A percentile compares a stretch with the other conserved stretches of the same genome.
phyloP scores from a whole-genome alignment of 1,139 yeast genomes.

The Wickerhamomyces sp. region DNA sequence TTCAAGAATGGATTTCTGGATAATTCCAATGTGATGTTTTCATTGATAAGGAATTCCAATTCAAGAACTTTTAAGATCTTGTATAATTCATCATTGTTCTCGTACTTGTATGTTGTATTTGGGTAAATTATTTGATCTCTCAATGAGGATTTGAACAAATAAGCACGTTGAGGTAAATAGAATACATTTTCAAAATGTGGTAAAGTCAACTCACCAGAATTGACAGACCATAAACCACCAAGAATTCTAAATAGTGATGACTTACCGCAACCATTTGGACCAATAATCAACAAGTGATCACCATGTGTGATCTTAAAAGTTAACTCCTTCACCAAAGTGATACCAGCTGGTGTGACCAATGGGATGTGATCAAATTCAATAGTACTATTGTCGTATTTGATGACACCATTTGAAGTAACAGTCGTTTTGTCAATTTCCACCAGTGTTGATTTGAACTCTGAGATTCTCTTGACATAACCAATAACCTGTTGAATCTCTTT shows the following conservation, averaged over 20 bases:
- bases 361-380: slow-evolving; percentile 72
- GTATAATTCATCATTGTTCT: slow-evolving; percentile 55
- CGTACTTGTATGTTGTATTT: slow-evolving; percentile 41
- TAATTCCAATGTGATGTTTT: slow-evolving; percentile 29
- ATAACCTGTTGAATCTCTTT: slow-evolving; percentile 78
- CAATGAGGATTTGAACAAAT: slow-evolving; percentile 62
- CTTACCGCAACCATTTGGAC: slow-evolving; percentile 95
- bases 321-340: slow-evolving; percentile 60
- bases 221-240: slow-evolving; percentile 91
- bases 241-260: slow-evolving; percentile 84
- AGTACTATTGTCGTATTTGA: slow-evolving; percentile 50
- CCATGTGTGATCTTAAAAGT: slow-evolving; percentile 74
- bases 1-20: slow-evolving; percentile 22
- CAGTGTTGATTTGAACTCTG: slow-evolving; percentile 65
- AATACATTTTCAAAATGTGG: slow-evolving; percentile 67
- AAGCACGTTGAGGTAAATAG: slow-evolving; percentile 90
- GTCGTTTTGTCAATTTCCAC: slow-evolving; percentile 39
- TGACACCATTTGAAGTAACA: slow-evolving; percentile 17
- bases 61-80: slow-evolving; percentile 58
- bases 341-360: slow-evolving; percentile 80
- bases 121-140: slow-evolving; percentile 91
- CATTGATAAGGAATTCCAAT: slow-evolving; percentile 47
- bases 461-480: slow-evolving; percentile 77
- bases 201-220: slow-evolving; percentile 54
- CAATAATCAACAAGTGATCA: slow-evolving; percentile 82